Base-by-base conservation (phyloP, 2,329 filamentous ascomycete species). In the Raffaelea albimanens region DNA sequence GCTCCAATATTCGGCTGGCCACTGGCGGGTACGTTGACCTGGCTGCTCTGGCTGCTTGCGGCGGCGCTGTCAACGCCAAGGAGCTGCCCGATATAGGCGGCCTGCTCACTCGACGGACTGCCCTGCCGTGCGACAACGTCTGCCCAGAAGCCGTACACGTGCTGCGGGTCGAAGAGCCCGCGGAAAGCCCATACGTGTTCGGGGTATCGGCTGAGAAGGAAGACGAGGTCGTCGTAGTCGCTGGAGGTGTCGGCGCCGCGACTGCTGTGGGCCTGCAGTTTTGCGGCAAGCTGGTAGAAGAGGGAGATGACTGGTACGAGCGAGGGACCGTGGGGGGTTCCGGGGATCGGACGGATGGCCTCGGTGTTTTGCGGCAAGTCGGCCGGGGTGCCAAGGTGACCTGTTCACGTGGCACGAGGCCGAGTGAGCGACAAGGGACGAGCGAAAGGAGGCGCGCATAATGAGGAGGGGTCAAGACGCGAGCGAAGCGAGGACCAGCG, bases 191-290 rank as follows among this genome's bases (percentile, higher is more conserved):
- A 48, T 10, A 51, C 42, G 18, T 53, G 18, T 2, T 40, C 19
- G 18, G 36, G 39, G 38, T 50, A 48, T 3, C 21, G 23, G 23
- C 31, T n/a, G 18, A 53, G 18, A 16, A 53, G 43, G 25, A 52
- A 53, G n/a, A 31, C 20, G 14, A 53, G 47, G 43, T 53, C 52
- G 3, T 34, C 42, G 23, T 51, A 53, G 44, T 53, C 51, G 39
- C 40, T 51, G 10, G n/a, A 16, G 13, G 34, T 36, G 11, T 39
- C 40, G 18, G 16, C 11, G 5, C 53, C 46, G n/a, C 50, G 50
- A 36, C 18, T 42, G 44, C 13, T 42, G 38, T 49, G 44, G 3
- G 52, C 50, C 19, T 41, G 33, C 7, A 54, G 45, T 47, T 54
- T 54, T 25, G 41, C 40, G 18, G 41, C 29, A 1, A 54, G 19